phyloP scores from a whole-genome alignment of 2,329 filamentous ascomycete genomes.

The Aspergillus sp. region DNA sequence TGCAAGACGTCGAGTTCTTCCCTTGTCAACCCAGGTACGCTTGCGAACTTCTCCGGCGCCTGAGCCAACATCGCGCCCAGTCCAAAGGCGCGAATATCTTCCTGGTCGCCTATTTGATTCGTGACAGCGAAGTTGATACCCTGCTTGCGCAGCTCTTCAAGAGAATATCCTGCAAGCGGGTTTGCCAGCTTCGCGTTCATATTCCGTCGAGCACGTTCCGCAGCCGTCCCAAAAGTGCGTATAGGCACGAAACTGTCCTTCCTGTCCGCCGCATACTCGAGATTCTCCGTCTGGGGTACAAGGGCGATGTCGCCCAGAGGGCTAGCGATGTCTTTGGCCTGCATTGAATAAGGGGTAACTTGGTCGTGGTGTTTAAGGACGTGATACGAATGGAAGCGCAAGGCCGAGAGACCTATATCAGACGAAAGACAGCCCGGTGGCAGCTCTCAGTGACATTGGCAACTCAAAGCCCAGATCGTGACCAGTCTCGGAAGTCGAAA shows the following conservation, averaged over 20 bases:
- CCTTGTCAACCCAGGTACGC: constrained; percentile 54
- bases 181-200: constrained; percentile 54
- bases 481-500: not conserved
- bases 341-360: constrained; percentile 9
- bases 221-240: constrained; percentile 31
- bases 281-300: constrained; percentile 11
- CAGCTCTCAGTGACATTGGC: not conserved
- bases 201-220: constrained; percentile 42
- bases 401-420: not conserved
- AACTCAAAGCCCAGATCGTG: not conserved
- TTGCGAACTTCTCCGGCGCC: constrained; percentile 51
- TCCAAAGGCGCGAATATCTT: constrained; percentile 60
- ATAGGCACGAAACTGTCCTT: constrained; percentile 24
- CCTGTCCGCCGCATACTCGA: constrained; percentile 13
- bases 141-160: constrained; percentile 54
- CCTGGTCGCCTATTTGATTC: constrained; percentile 55
- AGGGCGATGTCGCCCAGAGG: constrained; percentile 6
- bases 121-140: constrained; percentile 60
- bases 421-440: not conserved
- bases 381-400: not conserved
- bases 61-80: constrained; percentile 61
- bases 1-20: constrained; percentile 60
- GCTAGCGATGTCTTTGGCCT: constrained; percentile 12
- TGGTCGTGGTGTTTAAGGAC: not conserved
- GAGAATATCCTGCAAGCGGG: constrained; percentile 50